phyloP scores from a whole-genome alignment of 2,329 filamentous ascomycete genomes.

The Nannizzia gypsea region DNA sequence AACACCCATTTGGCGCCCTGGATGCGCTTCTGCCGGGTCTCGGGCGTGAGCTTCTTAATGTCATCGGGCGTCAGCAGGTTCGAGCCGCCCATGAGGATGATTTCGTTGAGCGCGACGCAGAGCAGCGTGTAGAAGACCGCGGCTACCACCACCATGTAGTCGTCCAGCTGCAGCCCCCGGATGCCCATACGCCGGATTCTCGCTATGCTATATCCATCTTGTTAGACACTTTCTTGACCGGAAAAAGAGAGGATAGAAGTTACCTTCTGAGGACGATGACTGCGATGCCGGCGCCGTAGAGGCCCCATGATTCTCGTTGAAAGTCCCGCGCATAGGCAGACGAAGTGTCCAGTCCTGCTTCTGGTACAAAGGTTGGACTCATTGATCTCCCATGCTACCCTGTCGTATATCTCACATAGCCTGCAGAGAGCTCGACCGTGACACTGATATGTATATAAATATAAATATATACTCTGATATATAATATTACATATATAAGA shows the following conservation, averaged over 20 bases:
- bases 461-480: no score
- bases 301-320: constrained; percentile 24
- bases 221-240: background rate
- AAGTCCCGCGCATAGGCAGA: background rate
- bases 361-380: background rate
- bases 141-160: constrained; percentile 45
- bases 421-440: no score
- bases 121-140: constrained; percentile 46
- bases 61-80: constrained; percentile 48
- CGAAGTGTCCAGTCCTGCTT: background rate
- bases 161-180: constrained; percentile 43
- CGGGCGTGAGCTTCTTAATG: constrained; percentile 34
- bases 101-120: constrained; percentile 43
- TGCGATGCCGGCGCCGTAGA: constrained; percentile 30
- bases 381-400: background rate
- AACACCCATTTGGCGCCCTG: constrained; percentile 52
- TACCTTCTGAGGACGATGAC: constrained; percentile 29
- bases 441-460: no score
- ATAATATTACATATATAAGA: no score
- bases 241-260: constrained; percentile 26
- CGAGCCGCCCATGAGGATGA: constrained; percentile 44
- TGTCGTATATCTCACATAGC: no score
- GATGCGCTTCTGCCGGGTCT: constrained; percentile 32
- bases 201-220: constrained; percentile 21
- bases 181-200: constrained; percentile 35